Percentiles rank a stretch among this genome's conserved stretches.
Conservation (phyloP, 2,329 filamentous ascomycete genomes). For the Orbilia javanica region DNA sequence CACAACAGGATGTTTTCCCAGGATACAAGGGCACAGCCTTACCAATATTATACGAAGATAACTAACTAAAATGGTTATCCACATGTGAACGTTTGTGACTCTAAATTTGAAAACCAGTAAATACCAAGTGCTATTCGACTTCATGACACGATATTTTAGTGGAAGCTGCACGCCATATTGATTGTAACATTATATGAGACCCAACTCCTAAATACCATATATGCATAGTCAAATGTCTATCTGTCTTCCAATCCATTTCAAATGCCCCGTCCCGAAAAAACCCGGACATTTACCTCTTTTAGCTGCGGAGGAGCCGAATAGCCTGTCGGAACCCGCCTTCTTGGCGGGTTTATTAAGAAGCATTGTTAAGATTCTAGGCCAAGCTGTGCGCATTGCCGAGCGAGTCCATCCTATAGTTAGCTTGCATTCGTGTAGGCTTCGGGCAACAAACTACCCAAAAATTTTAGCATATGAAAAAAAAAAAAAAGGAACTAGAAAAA, state of each 20-base stretch:
- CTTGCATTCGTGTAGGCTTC: not conserved
- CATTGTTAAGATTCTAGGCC: not conserved
- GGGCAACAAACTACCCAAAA: no score
- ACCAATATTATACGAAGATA: no score
- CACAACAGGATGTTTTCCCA: not conserved
- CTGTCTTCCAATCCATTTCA: not conserved
- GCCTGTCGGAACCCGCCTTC: not conserved
- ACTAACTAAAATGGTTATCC: no score
- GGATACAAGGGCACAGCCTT: no score
- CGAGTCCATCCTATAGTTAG: no score
- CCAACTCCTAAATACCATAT: not conserved
- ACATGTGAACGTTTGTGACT: no score
- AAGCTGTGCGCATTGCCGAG: no score
- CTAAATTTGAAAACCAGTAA: no score
- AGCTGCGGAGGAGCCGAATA: not conserved
- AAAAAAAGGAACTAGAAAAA: no score
- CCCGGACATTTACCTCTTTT: not conserved
- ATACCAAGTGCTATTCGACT: no score
- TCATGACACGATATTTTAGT: not conserved
- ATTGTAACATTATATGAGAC: not conserved
- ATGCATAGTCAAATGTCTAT: not conserved
- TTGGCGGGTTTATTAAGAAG: not conserved
- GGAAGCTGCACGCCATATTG: not conserved
- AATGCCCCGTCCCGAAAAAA: not conserved
- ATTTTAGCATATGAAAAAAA: no score